These are phyloP conservation scores for Xylaria flabelliformis DNA, from an alignment of 495 filamentous ascomycete species.

Conservation along the genomic window DNA sequence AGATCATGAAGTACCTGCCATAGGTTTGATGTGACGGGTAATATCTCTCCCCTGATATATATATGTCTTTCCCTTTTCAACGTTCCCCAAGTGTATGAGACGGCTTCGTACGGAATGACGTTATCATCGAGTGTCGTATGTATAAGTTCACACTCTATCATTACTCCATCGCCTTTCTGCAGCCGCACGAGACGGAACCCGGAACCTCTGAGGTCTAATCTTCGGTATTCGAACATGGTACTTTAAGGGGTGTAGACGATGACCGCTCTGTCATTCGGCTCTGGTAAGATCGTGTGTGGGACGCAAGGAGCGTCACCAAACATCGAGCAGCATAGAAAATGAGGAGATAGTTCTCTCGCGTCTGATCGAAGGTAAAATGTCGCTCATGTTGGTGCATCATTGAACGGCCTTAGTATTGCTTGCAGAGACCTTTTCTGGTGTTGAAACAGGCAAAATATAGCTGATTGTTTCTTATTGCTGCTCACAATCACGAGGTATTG, in stretches of 20 bases:
- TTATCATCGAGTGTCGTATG: conserved; percentile 18
- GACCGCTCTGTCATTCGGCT: neutral
- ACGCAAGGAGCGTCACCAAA: neutral
- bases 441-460: neutral
- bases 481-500: neutral
- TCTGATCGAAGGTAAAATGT: neutral
- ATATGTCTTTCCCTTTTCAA: neutral
- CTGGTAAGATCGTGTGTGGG: neutral
- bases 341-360: neutral
- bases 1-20: neutral
- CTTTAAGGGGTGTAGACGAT: neutral
- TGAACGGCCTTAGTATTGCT: neutral
- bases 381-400: neutral
- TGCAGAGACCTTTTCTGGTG: neutral
- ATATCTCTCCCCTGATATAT: neutral
- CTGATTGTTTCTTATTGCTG: neutral
- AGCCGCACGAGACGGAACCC: neutral
- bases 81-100: conserved; percentile 27
- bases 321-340: neutral
- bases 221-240: neutral
- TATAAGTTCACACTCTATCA: conserved; percentile 30
- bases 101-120: conserved; percentile 24
- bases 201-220: neutral
- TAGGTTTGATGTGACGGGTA: neutral
- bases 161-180: neutral